Base-by-base conservation (phyloP, 768 basidiomycete genomes). In the Serendipita vermifera region DNA sequence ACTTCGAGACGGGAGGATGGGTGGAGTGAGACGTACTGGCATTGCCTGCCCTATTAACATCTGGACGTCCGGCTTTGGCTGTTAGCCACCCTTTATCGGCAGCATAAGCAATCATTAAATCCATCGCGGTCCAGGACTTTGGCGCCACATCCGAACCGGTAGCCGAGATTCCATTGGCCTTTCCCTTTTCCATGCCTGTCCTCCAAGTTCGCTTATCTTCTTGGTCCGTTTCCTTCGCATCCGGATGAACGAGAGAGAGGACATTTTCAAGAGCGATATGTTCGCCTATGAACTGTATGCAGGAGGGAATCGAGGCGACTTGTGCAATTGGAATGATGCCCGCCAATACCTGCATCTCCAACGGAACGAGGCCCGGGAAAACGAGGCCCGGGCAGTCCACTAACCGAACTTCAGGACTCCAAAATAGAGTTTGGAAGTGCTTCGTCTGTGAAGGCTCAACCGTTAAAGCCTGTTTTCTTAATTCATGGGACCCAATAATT, bases 341-440 rank as follows among this genome's bases (percentile, higher is more conserved):
- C 29, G 73, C 75, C 33, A 87, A 76, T 53, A 82, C 85, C 72
- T 93, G 89, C 65, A 82, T 77, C 67, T 91, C 87, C 80, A 89
- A 81, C 6, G 82, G 86, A 3, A 84, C 77, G 62, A 76, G 75
- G 59, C 81, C 85, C 6, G 94, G 94, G 74, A 94, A 82, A 2
- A 97, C 89, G 14, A 98, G 77, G 7, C 94, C 94, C 0, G 94
- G 94, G 63, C 94, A 98, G 68, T 98, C 94, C 33, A 91, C 89
- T 6, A 98, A 76, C 41, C 90, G 85, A 59, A 98, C 77, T 59
- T 89, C 81, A 1, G 76, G 69, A 24, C 87, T 90, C 83, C 84
- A 88, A 67, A 85, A 94, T 38, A 94, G 76, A 0, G 93, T 97
- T 67, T 97, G 90, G 65, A 91, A 90, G 66, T 96, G 91, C 69